Percentiles rank a stretch among this genome's conserved stretches.
phyloP scores from a whole-genome alignment of 177 flowering plant genomes.

The Telopea speciosissima region DNA sequence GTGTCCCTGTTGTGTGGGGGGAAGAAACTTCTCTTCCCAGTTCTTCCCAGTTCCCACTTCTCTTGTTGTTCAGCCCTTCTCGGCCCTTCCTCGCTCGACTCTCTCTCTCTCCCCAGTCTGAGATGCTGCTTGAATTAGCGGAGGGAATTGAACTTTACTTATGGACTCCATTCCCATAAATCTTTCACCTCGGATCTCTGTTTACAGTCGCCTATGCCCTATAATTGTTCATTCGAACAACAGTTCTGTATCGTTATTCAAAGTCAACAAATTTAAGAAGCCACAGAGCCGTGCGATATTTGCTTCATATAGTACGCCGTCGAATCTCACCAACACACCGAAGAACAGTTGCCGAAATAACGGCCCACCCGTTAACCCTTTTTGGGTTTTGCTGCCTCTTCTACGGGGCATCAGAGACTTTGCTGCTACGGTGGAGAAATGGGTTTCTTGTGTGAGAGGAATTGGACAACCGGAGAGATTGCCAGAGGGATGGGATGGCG shows the following conservation, averaged over 20 bases:
- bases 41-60: not conserved
- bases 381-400: slow-evolving; percentile 19
- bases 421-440: slow-evolving; percentile 16
- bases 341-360: not conserved
- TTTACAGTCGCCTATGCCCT: slow-evolving; percentile 1
- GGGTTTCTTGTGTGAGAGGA: slow-evolving; percentile 18
- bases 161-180: slow-evolving; percentile 26
- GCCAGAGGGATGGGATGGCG: slow-evolving; percentile 6
- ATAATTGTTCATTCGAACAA: not conserved
- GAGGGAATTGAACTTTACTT: slow-evolving; percentile 4
- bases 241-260: slow-evolving; percentile 8
- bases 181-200: slow-evolving; percentile 13
- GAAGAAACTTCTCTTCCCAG: not conserved
- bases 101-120: slow-evolving; percentile 7
- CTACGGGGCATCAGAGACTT: slow-evolving; percentile 22
- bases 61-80: not conserved
- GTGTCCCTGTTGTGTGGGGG: too few relatives aligned
- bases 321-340: not conserved
- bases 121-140: slow-evolving; percentile 26
- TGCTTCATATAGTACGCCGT: slow-evolving; percentile 15
- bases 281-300: slow-evolving; percentile 9
- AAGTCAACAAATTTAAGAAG: slow-evolving; percentile 11
- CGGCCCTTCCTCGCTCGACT: not conserved
- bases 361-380: slow-evolving; percentile 13
- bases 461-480: slow-evolving; percentile 6